These are phyloP conservation scores for Gaeumannomyces tritici DNA, from an alignment of 2,329 filamentous ascomycete species.

Conservation along the genomic window DNA sequence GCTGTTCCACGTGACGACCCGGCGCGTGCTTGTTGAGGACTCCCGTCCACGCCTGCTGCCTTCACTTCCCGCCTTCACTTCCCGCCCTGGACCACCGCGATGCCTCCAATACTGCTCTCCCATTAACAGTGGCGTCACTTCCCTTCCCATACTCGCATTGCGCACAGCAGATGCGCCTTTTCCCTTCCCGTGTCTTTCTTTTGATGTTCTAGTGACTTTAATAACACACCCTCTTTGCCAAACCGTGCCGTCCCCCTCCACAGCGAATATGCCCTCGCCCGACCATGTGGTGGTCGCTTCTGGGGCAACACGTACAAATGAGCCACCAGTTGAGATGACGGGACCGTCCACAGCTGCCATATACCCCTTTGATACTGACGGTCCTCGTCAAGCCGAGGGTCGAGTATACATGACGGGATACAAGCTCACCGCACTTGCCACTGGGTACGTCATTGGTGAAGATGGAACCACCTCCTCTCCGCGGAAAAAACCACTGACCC, in stretches of 20 bases:
- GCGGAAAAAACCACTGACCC: neutral
- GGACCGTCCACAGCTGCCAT: neutral
- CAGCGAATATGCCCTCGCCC: neutral
- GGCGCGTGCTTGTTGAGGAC: too few species aligned
- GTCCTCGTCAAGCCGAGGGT: neutral
- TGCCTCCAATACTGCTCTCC: too few species aligned
- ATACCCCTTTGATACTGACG: too few species aligned
- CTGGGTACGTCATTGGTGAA: neutral
- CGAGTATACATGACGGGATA: conserved; percentile 4
- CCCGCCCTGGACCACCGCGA: too few species aligned
- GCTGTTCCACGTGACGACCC: too few species aligned
- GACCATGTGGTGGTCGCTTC: neutral
- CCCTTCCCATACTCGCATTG: too few species aligned
- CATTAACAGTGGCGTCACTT: too few species aligned
- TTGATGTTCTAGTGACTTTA: neutral
- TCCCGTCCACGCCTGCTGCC: too few species aligned
- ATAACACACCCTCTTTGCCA: neutral
- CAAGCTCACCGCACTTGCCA: neutral
- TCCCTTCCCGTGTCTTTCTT: neutral
- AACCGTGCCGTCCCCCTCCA: too few species aligned
- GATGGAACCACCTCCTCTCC: neutral
- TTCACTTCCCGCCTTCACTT: too few species aligned
- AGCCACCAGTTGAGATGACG: neutral
- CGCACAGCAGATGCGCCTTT: too few species aligned
- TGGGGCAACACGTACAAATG: neutral